Evolutionary conservation across 2,329 filamentous ascomycete genomes (phyloP).

Genomic region (Pyrenophora seminiperda): DNA sequence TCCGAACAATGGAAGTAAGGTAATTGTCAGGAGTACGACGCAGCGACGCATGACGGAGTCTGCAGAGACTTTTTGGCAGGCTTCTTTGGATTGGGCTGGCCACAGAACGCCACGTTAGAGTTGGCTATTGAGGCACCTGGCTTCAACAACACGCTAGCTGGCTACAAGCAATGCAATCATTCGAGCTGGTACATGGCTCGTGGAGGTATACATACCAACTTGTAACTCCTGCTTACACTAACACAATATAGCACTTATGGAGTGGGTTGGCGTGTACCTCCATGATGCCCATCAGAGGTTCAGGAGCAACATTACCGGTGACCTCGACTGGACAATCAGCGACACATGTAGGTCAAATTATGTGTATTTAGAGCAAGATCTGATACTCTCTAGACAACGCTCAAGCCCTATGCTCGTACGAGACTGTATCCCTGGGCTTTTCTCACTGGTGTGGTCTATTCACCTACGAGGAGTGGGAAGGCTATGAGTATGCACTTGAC

Average conservation of each 20-base stretch:
- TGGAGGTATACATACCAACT: conserved; percentile 49
- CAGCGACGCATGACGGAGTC: conserved; percentile 79
- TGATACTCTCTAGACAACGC: conserved; percentile 58
- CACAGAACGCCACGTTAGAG: conserved; percentile 72
- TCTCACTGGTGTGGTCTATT: conserved; percentile 76
- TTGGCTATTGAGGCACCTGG: conserved; percentile 67
- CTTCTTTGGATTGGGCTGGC: conserved; percentile 78
- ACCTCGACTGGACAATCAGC: conserved; percentile 42
- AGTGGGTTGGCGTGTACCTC: conserved; percentile 71
- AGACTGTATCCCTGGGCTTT: conserved; percentile 77
- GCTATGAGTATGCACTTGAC: conserved; percentile 73
- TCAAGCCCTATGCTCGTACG: conserved; percentile 76
- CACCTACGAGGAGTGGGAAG: conserved; percentile 74
- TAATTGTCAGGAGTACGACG: conserved; percentile 74
- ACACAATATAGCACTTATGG: conserved; percentile 53
- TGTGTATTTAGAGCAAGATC: too few species aligned
- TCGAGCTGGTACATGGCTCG: conserved; percentile 54
- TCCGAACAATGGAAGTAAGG: conserved; percentile 69
- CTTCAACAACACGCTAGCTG: conserved; percentile 74
- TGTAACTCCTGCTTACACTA: conserved; percentile 4
- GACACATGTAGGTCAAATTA: conserved; percentile 38
- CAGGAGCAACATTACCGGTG: conserved; percentile 54
- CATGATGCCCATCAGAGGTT: conserved; percentile 67
- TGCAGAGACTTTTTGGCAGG: conserved; percentile 78
- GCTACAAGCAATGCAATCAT: conserved; percentile 70